Evolutionary conservation across 2,329 filamentous ascomycete species (phyloP), one percentile per base, ranked within the genome.

Genomic region (Trichophaea hybrida): DNA sequence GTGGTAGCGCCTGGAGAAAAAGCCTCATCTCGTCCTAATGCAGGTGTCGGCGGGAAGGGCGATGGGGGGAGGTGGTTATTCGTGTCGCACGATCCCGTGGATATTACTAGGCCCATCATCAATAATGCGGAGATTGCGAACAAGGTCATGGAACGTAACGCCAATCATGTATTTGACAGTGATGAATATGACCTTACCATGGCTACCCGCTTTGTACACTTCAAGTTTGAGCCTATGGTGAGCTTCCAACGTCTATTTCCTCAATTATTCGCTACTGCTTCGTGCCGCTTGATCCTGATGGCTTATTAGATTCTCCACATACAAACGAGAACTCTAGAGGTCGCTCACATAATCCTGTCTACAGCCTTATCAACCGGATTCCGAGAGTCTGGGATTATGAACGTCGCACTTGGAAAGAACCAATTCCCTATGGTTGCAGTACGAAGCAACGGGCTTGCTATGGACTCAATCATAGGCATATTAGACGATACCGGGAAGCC

Each of bases 201-300:
- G 55, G 70, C 70, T 59, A 72, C 73, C 68, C 75, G 79, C 69
- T 72, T 80, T 71, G 77, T 95, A 55, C 88, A 91, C 72, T 86
- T 95, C 74, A 93, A 94, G 72, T 96, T 94, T 69, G 90, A 96
- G 71, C 88, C 90, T 4, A 89, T 96, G 88, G 90, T 94, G 78
- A 70, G 82, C 52, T 32, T 56, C 52, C n/a, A 5, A 37, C 43
- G 10, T 10, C 51, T 59, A 31, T 57, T 60, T 12, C 24, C 44
- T 7, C 32, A n/a, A 13, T 55, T 7, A 37, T 38, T 34, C 32
- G 24, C 24, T 46, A 4, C 34, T n/a, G 4, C 24, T 53, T 43
- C 17, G 4, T 59, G 60, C 40, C 17, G 43, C 60, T 55, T 44
- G 17, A 56, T 57, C 48, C 54, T 60, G 56, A 56, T 24, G n/a